Conservation (phyloP, 2,329 filamentous ascomycete species). For the Hymenoscyphus infarciens region DNA sequence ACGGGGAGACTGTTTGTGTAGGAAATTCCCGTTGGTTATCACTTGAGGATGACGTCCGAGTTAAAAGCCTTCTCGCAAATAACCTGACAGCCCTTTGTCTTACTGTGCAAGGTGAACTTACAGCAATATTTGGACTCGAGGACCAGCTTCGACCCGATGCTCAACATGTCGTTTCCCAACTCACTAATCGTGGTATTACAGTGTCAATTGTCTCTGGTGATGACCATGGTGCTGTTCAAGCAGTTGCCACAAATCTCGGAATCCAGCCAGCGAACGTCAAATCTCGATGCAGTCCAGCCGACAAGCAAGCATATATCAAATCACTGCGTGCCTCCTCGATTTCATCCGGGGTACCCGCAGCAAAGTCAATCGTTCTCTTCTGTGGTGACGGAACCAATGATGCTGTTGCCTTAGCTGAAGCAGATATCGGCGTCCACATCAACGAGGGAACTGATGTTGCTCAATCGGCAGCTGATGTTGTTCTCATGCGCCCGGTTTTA, state of each 20-base stretch:
- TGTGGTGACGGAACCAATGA: slow-evolving; percentile 79
- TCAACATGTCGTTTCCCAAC: slow-evolving; percentile 30
- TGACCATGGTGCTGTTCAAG: slow-evolving; percentile 46
- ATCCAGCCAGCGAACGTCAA: slow-evolving; percentile 37
- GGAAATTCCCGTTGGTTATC: slow-evolving; percentile 50
- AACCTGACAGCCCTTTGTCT: slow-evolving; percentile 49
- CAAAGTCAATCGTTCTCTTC: slow-evolving; percentile 53
- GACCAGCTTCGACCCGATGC: slow-evolving; percentile 47
- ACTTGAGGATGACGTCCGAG: slow-evolving; percentile 32
- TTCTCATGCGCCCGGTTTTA: slow-evolving; percentile 58
- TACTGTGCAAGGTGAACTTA: slow-evolving; percentile 36
- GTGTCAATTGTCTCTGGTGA: slow-evolving; percentile 53
- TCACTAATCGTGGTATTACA: slow-evolving; percentile 40
- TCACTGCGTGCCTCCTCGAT: too few species aligned
- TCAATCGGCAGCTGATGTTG: slow-evolving; percentile 62
- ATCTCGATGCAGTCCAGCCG: slow-evolving; percentile 37
- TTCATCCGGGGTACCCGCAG: too few species aligned
- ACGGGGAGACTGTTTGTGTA: slow-evolving; percentile 39
- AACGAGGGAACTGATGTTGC: slow-evolving; percentile 61
- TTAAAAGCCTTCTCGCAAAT: slow-evolving; percentile 37
- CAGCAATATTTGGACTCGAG: slow-evolving; percentile 45
- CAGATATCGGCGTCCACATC: slow-evolving; percentile 69
- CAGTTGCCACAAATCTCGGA: slow-evolving; percentile 39
- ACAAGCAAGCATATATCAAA: slow-evolving; percentile 28
- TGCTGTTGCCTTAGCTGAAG: slow-evolving; percentile 66